Base-by-base conservation (phyloP, 495 filamentous ascomycete genomes). In the Penicillium flavigenum region DNA sequence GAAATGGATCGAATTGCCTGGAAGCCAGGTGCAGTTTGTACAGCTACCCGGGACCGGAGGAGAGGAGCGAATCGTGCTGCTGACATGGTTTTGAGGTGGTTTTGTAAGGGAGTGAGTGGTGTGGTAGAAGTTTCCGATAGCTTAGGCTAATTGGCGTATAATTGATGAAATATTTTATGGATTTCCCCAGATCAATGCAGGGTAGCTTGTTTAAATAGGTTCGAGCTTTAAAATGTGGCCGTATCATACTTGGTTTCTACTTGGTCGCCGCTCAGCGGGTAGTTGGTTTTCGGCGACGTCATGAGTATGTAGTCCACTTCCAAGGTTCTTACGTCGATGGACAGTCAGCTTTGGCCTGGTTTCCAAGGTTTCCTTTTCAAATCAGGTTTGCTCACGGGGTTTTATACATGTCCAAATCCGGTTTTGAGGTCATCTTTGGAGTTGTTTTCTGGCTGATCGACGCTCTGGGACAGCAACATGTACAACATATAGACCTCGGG, bases 261-360 rank as follows among this genome's bases (percentile, higher is more conserved):
- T 53, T 42, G 50, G 46, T 46, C 41, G 51, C 51, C 42, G n/a
- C 51, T 34, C 45, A 2, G 22, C 22, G 22, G 22, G 22, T 24
- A 58, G 56, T 29, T 51, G 57, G 51, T 36, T 47, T 61, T 44
- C 27, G 20, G 17, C 43, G 61, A 64, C 63, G 61, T 67, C 61
- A 64, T 65, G 45, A 45, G 51, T 56, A 57, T 55, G 53, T 61
- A 52, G 51, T 54, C 26, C 51, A 58, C 47, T 54, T 60, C n/a
- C n/a, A n/a, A n/a, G n/a, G n/a, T n/a, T n/a, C 60, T 71, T 68
- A 70, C 67, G 67, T 72, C 69, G 69, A 63, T 58, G 44, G 26
- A 46, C 62, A 51, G 61, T 70, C 67, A 72, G 54, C 44, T 36
- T 34, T 5, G 41, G 14, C 26, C 44, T 46, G 12, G 9, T 44